Base-by-base conservation (phyloP, 805 yeast genomes). In the Kodamaea fukazawae region DNA sequence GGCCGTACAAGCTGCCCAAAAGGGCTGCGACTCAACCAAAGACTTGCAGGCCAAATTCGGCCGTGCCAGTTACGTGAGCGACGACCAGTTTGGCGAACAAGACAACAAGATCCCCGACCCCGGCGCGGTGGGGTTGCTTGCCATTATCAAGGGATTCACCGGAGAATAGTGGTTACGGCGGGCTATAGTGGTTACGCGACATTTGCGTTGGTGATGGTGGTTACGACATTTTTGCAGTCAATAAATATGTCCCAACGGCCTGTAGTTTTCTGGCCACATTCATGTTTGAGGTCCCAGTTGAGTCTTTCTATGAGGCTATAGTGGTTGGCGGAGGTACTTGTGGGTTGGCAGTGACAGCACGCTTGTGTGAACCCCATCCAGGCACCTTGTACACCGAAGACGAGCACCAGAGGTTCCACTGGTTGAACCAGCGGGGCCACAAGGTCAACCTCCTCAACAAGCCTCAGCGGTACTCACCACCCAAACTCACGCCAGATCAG, bases 61-160 rank as follows among this genome's bases (percentile, higher is more conserved):
- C 22, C 78, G 98, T 55, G 96, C 98, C 12, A 83, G 95, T 4
- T 91, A 90, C 57, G 96, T 90, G 18, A 71, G 73, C 46, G 78
- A 78, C 44, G 79, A 72, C 9, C 83, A 76, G 38, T 73, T 80
- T 50, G 65, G 68, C 40, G 72, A 63, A 29, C 71, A 69, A 29
- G 73, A 72, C 54, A 88, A 86, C 17, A 86, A 85, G n/a, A 71
- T 89, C 22, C 95, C 96, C 1, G 98, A 90, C 54, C 96, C 98
- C 4, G 97, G 98, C 48, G 96, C 97, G 2, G 78, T 87, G 42
- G 97, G 97, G 3, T 66, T 90, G 16, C 84, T 80, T 26, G 86
- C 76, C 16, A 56, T 78, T 12, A 55, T 78, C 14, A 66, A 73
- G 45, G 83, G 82, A 11, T 70, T 65, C 39, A 33, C 47, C 6